These are phyloP conservation scores for Plasmopara viticola DNA, from an alignment of 352 stramenopile genomes.

Conservation along the genomic window DNA sequence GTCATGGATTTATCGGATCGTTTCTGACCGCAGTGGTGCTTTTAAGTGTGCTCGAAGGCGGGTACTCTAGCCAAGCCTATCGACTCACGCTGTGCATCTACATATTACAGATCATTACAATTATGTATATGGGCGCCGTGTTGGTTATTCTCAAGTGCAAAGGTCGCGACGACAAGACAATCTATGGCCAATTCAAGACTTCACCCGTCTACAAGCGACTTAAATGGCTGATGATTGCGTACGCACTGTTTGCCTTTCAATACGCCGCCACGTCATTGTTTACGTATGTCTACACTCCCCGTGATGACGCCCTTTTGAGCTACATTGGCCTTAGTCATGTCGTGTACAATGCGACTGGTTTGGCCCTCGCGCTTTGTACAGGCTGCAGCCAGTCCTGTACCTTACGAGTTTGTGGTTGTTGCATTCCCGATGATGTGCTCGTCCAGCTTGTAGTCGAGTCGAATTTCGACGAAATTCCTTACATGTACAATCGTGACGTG, in stretches of 20 bases:
- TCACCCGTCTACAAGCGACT: slow-evolving; percentile 53
- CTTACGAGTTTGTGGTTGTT: slow-evolving; percentile 35
- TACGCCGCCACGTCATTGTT: slow-evolving; percentile 45
- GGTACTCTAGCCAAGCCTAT: slow-evolving; percentile 38
- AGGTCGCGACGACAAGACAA: slow-evolving; percentile 44
- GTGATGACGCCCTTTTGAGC: slow-evolving; percentile 16
- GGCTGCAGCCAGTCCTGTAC: slow-evolving; percentile 50
- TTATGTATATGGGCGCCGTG: slow-evolving; percentile 39
- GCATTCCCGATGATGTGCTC: slow-evolving; percentile 41
- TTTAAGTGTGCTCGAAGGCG: slow-evolving; percentile 19
- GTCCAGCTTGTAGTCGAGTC: slow-evolving; percentile 32
- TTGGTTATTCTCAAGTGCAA: slow-evolving; percentile 35
- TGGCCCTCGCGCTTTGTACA: slow-evolving; percentile 34
- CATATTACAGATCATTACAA: slow-evolving; percentile 35
- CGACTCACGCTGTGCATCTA: slow-evolving; percentile 36
- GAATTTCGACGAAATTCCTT: slow-evolving; percentile 19
- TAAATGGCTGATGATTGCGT: slow-evolving; percentile 49
- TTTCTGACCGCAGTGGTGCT: slow-evolving; percentile 26
- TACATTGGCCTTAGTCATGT: slow-evolving; percentile 37
- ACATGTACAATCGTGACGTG: slow-evolving; percentile 6
- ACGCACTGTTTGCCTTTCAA: slow-evolving; percentile 43
- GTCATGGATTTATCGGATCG: slow-evolving; percentile 22
- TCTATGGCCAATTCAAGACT: slow-evolving; percentile 44
- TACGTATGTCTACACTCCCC: slow-evolving; percentile 28
- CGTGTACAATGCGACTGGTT: slow-evolving; percentile 33